Percentiles rank a stretch among this genome's conserved stretches.
phyloP scores from a whole-genome alignment of 2,329 filamentous ascomycete genomes.

The Apiospora phragmitis region DNA sequence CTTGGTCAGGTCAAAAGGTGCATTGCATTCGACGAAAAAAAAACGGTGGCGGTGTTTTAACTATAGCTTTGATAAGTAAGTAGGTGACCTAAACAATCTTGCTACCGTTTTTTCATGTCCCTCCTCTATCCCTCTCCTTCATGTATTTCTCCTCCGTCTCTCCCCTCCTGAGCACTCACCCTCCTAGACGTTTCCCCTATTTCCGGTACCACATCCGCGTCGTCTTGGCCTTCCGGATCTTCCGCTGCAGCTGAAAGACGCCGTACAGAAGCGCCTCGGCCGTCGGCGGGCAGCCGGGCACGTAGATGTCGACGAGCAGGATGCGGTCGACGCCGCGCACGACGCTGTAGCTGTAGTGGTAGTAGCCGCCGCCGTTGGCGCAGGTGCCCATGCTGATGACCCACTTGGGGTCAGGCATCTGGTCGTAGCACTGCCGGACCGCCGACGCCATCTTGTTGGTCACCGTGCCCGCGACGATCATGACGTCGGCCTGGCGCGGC shows the following conservation, averaged over 20 bases:
- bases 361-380: constrained; percentile 83
- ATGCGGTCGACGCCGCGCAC: constrained; percentile 75
- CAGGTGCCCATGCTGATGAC: constrained; percentile 82
- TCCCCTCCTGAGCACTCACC: no score
- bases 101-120: no score
- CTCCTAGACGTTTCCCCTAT: constrained; percentile 30
- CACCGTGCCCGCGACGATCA: constrained; percentile 91
- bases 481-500: constrained; percentile 84
- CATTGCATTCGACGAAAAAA: no score
- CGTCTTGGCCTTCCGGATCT: constrained; percentile 65
- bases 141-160: no score
- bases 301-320: constrained; percentile 78
- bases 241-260: constrained; percentile 75
- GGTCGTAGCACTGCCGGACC: constrained; percentile 87
- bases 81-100: no score
- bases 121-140: no score
- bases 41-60: no score
- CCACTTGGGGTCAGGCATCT: constrained; percentile 92
- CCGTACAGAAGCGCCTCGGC: constrained; percentile 64
- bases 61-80: no score
- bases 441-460: constrained; percentile 97
- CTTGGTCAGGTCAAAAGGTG: no score
- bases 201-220: constrained; percentile 60
- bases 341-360: constrained; percentile 82
- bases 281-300: constrained; percentile 69